These are phyloP conservation scores for Macrocybe gigantea DNA, from an alignment of 768 basidiomycete genomes.

Conservation along the genomic window DNA sequence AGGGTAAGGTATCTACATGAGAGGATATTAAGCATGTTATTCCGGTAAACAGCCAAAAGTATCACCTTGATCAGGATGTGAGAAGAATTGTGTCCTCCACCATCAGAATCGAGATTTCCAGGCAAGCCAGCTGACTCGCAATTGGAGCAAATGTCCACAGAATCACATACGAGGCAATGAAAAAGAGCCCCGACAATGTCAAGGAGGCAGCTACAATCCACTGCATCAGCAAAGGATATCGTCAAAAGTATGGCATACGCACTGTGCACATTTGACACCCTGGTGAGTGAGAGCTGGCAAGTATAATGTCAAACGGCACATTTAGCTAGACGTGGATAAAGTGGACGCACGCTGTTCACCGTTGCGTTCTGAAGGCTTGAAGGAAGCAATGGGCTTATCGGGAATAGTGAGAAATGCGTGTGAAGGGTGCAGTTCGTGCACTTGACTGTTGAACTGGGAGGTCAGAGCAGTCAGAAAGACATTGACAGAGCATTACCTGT, in stretches of 20 bases:
- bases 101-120: conserved; percentile 71
- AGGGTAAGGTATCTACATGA: conserved; percentile 80
- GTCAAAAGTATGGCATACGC: conserved; percentile 18
- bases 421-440: conserved; percentile 86
- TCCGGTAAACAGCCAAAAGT: neutral
- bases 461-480: conserved; percentile 1
- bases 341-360: conserved; percentile 34
- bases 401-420: conserved; percentile 82
- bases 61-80: conserved; percentile 92
- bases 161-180: conserved; percentile 86
- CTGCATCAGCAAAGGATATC: conserved; percentile 1
- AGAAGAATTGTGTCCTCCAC: conserved; percentile 75
- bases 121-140: conserved; percentile 85
- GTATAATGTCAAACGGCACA: neutral
- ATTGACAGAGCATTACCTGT: conserved; percentile 44
- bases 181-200: conserved; percentile 91
- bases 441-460: conserved; percentile 47
- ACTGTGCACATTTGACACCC: conserved; percentile 86
- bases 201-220: conserved; percentile 60
- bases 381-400: conserved; percentile 31
- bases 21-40: conserved; percentile 3
- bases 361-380: conserved; percentile 23
- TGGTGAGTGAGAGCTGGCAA: conserved; percentile 70
- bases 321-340: conserved; percentile 10
- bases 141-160: conserved; percentile 80